Evolutionary conservation across 31 red algal species (phyloP).

Genomic region (Porphyra umbilicalis): DNA sequence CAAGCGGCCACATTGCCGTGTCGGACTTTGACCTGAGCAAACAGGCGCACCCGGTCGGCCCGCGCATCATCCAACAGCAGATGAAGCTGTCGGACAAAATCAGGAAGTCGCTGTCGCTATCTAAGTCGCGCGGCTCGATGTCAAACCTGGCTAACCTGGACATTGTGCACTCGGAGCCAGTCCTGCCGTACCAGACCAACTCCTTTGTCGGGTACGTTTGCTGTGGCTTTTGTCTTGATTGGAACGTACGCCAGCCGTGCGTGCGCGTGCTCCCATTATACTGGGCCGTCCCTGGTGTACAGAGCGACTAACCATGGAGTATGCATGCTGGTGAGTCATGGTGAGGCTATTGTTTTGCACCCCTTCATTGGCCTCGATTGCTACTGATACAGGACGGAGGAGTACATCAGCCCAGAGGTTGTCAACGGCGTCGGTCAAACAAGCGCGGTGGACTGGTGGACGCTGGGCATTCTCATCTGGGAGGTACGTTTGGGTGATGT

Average conservation of each 20-base stretch:
- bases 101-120: constrained; percentile 1
- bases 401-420: constrained; percentile 48
- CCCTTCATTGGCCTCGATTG: not conserved
- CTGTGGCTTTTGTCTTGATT: not conserved
- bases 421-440: constrained; percentile 38
- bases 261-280: not conserved
- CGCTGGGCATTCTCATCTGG: constrained; percentile 57
- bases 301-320: not conserved
- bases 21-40: constrained; percentile 47
- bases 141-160: constrained; percentile 14
- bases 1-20: constrained; percentile 29
- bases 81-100: not conserved
- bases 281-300: not conserved
- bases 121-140: not conserved
- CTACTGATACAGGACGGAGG: constrained; percentile 17
- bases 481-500: constrained; percentile 26
- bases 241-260: not conserved
- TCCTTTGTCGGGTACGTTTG: constrained; percentile 43
- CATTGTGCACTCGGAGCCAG: constrained; percentile 35
- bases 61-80: constrained; percentile 13
- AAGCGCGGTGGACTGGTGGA: constrained; percentile 60
- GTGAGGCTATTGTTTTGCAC: not conserved
- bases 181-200: constrained; percentile 22
- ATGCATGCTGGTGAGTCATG: not conserved
- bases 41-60: constrained; percentile 31